phyloP scores from a whole-genome alignment of 768 basidiomycete species.

The Lactifluus rugatus region DNA sequence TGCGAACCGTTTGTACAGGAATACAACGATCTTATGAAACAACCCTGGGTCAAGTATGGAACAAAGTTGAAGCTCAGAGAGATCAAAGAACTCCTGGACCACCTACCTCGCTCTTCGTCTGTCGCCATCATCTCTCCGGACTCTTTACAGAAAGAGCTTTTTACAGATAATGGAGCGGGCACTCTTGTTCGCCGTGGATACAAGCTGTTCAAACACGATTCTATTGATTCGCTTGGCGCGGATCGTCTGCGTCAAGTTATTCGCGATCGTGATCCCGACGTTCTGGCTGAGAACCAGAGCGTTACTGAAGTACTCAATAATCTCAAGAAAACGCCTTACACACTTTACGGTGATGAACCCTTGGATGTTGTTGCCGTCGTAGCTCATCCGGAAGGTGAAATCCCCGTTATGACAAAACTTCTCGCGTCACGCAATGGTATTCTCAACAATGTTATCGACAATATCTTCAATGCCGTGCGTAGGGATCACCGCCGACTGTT shows the following conservation, averaged over 20 bases:
- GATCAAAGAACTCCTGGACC: slow-evolving; percentile 97
- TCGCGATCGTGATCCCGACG: slow-evolving; percentile 91
- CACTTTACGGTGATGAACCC: slow-evolving; percentile 97
- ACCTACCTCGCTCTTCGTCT: slow-evolving; percentile 94
- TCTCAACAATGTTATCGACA: slow-evolving; percentile 92
- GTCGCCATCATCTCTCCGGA: slow-evolving; percentile 95
- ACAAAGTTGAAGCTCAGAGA: slow-evolving; percentile 98
- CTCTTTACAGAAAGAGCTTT: slow-evolving; percentile 92
- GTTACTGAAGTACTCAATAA: slow-evolving; percentile 81
- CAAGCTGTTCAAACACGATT: slow-evolving; percentile 87
- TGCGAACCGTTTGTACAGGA: slow-evolving; percentile 41
- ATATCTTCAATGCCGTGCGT: slow-evolving; percentile 93
- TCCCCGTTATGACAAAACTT: slow-evolving; percentile 88
- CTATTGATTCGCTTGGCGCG: slow-evolving; percentile 75
- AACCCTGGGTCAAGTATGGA: slow-evolving; percentile 98
- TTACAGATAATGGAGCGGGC: slow-evolving; percentile 96
- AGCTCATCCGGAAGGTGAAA: slow-evolving; percentile 80
- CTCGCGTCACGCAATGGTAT: slow-evolving; percentile 80
- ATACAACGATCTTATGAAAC: slow-evolving; percentile 93
- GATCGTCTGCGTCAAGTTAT: slow-evolving; percentile 93
- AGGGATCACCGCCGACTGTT: slow-evolving; percentile 90
- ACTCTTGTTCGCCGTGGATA: slow-evolving; percentile 97
- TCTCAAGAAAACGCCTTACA: slow-evolving; percentile 76
- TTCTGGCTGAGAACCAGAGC: slow-evolving; percentile 70
- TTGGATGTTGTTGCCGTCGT: slow-evolving; percentile 93